Base-by-base conservation (phyloP, 2,329 filamentous ascomycete species). In the Talaromyces sp. region DNA sequence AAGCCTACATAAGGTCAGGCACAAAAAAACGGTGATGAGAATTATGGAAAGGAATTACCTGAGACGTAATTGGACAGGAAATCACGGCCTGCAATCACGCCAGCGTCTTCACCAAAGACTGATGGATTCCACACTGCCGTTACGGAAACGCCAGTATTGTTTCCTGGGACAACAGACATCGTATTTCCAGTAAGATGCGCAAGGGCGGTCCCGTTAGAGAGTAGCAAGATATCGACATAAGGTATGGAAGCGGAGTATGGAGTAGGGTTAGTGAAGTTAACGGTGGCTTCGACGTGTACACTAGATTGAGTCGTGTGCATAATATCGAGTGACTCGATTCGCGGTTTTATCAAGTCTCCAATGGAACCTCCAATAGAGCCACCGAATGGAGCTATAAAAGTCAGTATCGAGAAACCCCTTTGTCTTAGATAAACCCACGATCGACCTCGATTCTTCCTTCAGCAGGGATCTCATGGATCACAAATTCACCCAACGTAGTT, bases 231-330 rank as follows among this genome's bases (percentile, higher is more conserved):
- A 71, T 89, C 92, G 65, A 91, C 77, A 64, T 87, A 93, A 1
- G 93, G 93, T n/a, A 98, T 81, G 2, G 80, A 81, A 4, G 92
- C 93, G 4, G 90, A 88, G 73, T 98, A 97, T 4, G 88, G 84
- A 0, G 93, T 96, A 1, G 93, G 93, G 70, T 99, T 99, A 4
- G 91, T 96, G 63, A 96, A 82, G 71, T 95, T 96, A 69, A 96
- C 82, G 44, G 81, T 77, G 15, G 90, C 89, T 69, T 87, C 81
- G 39, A 98, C 77, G 22, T 84, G 85, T 54, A 97, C 80, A 3
- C 89, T 89, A 2, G 86, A 85, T 39, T 83, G 78, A 1, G 88
- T 88, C 0, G 92, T 96, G 60, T 89, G 85, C 47, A 89, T 71
- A 61, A 98, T 85, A 65, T 84, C 83, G 39, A 98, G 77, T 63